These are phyloP conservation scores for Hyphopichia fennica DNA, from an alignment of 1,139 yeast species.

Conservation along the genomic window DNA sequence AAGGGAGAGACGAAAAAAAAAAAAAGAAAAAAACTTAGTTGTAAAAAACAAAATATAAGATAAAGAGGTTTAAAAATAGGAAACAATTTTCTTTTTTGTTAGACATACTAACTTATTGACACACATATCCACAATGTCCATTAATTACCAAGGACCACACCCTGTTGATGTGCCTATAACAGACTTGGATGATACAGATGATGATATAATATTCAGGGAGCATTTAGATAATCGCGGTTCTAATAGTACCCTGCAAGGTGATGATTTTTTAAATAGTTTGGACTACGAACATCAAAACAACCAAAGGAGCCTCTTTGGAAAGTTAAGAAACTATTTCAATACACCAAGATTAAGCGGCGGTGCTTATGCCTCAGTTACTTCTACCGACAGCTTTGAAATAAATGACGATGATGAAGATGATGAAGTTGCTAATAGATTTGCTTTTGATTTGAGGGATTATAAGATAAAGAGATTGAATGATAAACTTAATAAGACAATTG, in stretches of 20 bases:
- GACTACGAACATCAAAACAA: constrained; percentile 20
- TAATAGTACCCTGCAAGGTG: neutral
- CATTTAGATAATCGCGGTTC: constrained; percentile 5
- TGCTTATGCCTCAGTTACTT: neutral
- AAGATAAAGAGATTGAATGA: constrained; percentile 19
- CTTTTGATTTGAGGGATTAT: constrained; percentile 23
- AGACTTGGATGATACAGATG: constrained; percentile 55
- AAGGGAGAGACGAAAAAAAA: too few species aligned
- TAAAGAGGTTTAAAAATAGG: too few species aligned
- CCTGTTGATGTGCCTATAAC: constrained; percentile 59
- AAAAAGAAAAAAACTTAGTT: too few species aligned
- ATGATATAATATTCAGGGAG: constrained; percentile 36
- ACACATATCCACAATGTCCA: constrained; percentile 12
- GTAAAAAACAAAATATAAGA: too few species aligned
- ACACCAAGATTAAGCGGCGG: neutral
- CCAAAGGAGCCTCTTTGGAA: constrained; percentile 3
- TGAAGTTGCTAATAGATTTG: constrained; percentile 6
- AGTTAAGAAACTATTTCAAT: constrained; percentile 5
- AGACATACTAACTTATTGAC: too few species aligned
- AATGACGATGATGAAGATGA: constrained; percentile 7
- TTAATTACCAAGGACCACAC: constrained; percentile 22
- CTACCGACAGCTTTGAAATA: constrained; percentile 7
- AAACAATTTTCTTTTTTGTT: too few species aligned
- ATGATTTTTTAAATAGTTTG: constrained; percentile 14
- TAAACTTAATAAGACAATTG: constrained; percentile 14